Base-by-base conservation (phyloP, 1,284 basidiomycete genomes). In the Ceratobasidium papillatum region DNA sequence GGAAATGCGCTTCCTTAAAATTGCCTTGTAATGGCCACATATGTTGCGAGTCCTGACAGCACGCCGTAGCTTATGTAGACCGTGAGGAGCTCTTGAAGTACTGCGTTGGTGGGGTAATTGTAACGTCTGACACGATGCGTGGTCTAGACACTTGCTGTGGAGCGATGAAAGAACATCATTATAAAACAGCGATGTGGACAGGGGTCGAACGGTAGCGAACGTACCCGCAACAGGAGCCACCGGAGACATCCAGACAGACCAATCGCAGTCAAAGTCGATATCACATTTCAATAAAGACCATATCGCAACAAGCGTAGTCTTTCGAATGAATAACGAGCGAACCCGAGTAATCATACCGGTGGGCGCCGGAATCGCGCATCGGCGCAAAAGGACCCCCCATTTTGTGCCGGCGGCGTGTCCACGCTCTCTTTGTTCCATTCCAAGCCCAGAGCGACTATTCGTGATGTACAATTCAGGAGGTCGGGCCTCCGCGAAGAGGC, bases 111-210 rank as follows among this genome's bases (percentile, higher is more conserved):
- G 61, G 61, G 61, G 61, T 34, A 51, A 34, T 58, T 52, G 30
- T 30, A 56, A 25, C 43, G 41, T 56, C 30, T 25, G 25, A 38
- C 68, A 72, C 54, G 56, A 61, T 61, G 68, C 68, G 43, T 27
- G 68, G 68, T 61, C 68, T 72, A 72, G 68, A 52, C 66, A 58
- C 36, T 36, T 3, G 52, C 56, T 61, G 68, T 72, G 68, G 68
- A 72, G 68, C 68, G 22, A 49, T 45, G 43, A 41, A 69, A 12
- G 19, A 43, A 52, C 68, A 56, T 72, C 68, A 47, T 59, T 61
- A 61, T 61, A 45, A 72, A 54, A 34, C 68, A 12, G n/a, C 30
- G 51, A 11, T 59, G 25, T 30, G 19, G 34, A 72, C n/a, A 59
- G 54, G 68, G 56, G 56, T 9, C 22, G 22, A 47, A 43, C 19